These are phyloP conservation scores for Atkinsonella hypoxylon DNA, from an alignment of 2,329 filamentous ascomycete species.

Conservation along the genomic window DNA sequence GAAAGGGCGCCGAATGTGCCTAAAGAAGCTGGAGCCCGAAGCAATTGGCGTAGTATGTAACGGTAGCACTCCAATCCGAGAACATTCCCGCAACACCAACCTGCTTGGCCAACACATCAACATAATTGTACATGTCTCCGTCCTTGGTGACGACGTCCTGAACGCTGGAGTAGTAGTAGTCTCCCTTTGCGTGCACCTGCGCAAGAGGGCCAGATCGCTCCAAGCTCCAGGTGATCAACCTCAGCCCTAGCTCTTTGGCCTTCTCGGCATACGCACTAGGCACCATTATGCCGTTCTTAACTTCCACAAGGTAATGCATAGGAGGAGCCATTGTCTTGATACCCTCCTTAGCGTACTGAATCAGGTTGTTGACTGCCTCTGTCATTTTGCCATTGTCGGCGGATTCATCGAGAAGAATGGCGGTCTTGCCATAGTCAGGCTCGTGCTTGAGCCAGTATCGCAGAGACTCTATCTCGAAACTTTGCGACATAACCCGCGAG, in stretches of 20 bases:
- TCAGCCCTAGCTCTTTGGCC: slow-evolving; percentile 48
- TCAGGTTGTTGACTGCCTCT: slow-evolving; percentile 43
- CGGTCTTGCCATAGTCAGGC: slow-evolving; percentile 48
- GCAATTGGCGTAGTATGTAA: slow-evolving; percentile 63
- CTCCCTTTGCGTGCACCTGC: slow-evolving; percentile 30
- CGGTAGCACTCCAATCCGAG: slow-evolving; percentile 56
- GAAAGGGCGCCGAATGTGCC: not conserved
- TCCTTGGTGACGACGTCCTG: slow-evolving; percentile 45
- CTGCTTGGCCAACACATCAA: slow-evolving; percentile 51
- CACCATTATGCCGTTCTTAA: slow-evolving; percentile 41
- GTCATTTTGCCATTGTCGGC: slow-evolving; percentile 42
- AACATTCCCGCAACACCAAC: slow-evolving; percentile 53
- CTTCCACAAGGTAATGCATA: slow-evolving; percentile 47
- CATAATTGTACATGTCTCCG: slow-evolving; percentile 53
- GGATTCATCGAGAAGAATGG: slow-evolving; percentile 52
- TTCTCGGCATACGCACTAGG: slow-evolving; percentile 50
- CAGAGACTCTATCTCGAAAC: slow-evolving; percentile 51
- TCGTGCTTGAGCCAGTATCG: slow-evolving; percentile 54
- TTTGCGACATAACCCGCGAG: slow-evolving; percentile 48
- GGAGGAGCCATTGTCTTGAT: slow-evolving; percentile 53
- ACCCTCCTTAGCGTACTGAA: slow-evolving; percentile 41
- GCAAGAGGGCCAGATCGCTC: slow-evolving; percentile 52
- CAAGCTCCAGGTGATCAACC: slow-evolving; percentile 57
- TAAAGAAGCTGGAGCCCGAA: slow-evolving; percentile 26
- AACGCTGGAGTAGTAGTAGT: slow-evolving; percentile 46